Evolutionary conservation across 768 basidiomycete species (phyloP), one percentile per base, ranked within the genome.

Genomic region (Termitomyces sp.): DNA sequence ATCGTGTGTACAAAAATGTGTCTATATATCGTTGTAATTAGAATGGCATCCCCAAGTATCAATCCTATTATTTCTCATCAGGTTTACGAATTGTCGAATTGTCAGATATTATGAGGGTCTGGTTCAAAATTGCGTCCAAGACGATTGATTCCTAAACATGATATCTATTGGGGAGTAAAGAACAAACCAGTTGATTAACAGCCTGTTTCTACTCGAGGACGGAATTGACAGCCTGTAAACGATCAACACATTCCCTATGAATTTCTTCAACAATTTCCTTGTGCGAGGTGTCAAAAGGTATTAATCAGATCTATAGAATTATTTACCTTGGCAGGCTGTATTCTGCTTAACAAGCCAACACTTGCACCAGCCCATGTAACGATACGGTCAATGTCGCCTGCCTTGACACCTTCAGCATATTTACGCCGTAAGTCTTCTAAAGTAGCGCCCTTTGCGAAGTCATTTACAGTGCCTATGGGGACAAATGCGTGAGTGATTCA

Each of bases 301-400:
- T 0, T 36, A 1, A 36, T 2, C 7, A 22, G 7, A 43, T 27
- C 7, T 12, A 3, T 27, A 32, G 5, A 45, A 22, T 33, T 13
- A 18, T 64, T 58, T 40, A 73, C 78, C 68, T 70, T 71, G 5
- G 77, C 76, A n/a, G 75, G 64, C 49, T 71, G 67, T 22, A 70
- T 61, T 50, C 62, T 68, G 20, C 74, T 71, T 69, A 88, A 79
- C 46, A 83, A 70, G 12, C 78, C 83, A 25, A 88, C 79, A 15
- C 85, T 82, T 38, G 80, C 76, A 40, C 88, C 89, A 13, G 86
- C 81, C 89, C 89, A 91, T 12, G 83, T 76, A 3, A 86, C 68
- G 55, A 82, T 75, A 40, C 83, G 73, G 52, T 75, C 71, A 10
- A 71, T 64, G 58, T 90, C 81, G 39, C 69, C 72, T 22, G 67